These are phyloP conservation scores for Onygenales sp. DNA, from an alignment of 2,329 filamentous ascomycete species.

Conservation along the genomic window DNA sequence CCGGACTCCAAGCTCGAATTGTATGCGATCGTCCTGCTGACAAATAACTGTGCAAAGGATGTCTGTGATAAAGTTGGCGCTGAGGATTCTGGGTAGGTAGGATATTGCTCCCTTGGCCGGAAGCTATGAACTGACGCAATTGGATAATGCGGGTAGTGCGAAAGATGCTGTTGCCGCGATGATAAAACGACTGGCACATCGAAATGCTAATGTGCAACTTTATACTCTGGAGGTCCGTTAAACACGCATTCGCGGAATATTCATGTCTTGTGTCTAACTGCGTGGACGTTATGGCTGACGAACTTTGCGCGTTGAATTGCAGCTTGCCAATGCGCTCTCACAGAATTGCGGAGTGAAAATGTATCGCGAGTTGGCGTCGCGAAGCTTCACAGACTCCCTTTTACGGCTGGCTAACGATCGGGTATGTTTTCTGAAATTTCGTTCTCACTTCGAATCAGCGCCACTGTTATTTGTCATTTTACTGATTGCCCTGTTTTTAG, in stretches of 20 bases:
- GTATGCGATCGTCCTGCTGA: neutral
- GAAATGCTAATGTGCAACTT: constrained; percentile 91
- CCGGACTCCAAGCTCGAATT: neutral
- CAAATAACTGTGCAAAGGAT: constrained; percentile 32
- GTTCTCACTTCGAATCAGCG: neutral
- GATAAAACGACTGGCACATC: constrained; percentile 84
- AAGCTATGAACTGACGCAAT: constrained; percentile 5
- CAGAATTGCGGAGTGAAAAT: constrained; percentile 83
- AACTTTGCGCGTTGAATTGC: neutral
- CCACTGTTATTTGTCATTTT: neutral
- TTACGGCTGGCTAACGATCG: constrained; percentile 84
- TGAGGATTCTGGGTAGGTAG: constrained; percentile 38
- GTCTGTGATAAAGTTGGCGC: constrained; percentile 50
- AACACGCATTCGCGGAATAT: neutral
- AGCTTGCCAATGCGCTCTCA: constrained; percentile 82
- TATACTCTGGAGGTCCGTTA: constrained; percentile 72
- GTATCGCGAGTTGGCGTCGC: constrained; percentile 81
- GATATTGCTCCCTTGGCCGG: neutral
- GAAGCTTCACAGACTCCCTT: constrained; percentile 89
- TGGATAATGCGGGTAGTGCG: constrained; percentile 34
- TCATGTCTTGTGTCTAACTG: neutral
- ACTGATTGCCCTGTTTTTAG: constrained; percentile 19
- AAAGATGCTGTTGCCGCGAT: constrained; percentile 82
- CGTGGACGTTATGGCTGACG: neutral
- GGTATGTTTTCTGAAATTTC: constrained; percentile 22